Percentiles rank a stretch among this genome's conserved stretches.
phyloP scores from a whole-genome alignment of 2,329 filamentous ascomycete genomes.

The Nemania serpens region DNA sequence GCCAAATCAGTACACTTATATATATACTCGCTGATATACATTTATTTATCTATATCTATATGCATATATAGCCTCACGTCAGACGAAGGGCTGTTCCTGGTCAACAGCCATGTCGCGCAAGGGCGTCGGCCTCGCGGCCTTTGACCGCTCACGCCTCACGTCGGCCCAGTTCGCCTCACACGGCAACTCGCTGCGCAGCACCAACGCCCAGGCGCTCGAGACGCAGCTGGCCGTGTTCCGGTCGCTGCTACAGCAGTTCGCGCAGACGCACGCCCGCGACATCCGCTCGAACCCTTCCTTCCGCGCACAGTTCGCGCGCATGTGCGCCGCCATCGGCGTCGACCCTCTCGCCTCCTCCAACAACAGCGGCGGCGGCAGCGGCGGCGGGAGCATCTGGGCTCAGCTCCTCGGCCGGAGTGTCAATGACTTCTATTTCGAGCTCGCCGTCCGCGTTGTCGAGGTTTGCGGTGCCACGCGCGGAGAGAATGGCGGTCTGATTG shows the following conservation, averaged over 20 bases:
- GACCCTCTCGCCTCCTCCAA: conserved; percentile 77
- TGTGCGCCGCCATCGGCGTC: conserved; percentile 96
- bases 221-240: conserved; percentile 97
- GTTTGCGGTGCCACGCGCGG: conserved; percentile 83
- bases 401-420: conserved; percentile 89
- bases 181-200: conserved; percentile 82
- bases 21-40: neutral
- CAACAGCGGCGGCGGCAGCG: conserved; percentile 50
- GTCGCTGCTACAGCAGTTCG: conserved; percentile 92
- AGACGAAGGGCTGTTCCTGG: too few species aligned
- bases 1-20: neutral
- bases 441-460: conserved; percentile 94
- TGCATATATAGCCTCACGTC: neutral
- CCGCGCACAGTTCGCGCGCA: conserved; percentile 94
- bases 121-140: conserved; percentile 88
- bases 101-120: conserved; percentile 68
- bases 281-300: conserved; percentile 96
- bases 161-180: conserved; percentile 89
- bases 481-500: conserved; percentile 92
- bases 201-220: conserved; percentile 82
- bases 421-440: conserved; percentile 98
- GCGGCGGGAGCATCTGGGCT: conserved; percentile 79
- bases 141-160: conserved; percentile 82
- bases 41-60: neutral
- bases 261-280: conserved; percentile 90